Evolutionary conservation across 75 land plant genomes (phyloP), one percentile per base, ranked within the genome.

Genomic region (Chamaecyparis obtusa): DNA sequence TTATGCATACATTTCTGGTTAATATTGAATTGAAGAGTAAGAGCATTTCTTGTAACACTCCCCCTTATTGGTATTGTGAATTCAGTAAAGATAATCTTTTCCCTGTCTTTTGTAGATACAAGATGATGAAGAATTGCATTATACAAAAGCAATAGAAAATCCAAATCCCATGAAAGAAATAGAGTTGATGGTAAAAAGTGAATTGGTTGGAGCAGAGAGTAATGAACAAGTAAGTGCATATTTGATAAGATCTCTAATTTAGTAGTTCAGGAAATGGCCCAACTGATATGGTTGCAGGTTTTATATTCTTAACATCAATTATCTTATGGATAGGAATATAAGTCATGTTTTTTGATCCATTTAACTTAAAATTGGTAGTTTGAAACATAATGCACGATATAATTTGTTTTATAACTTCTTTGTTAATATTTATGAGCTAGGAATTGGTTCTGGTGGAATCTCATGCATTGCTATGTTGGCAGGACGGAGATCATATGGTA

Each of bases 21-120:
- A 39, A 16, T 76, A 10, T 32, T 49, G 24, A n/a, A 3, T 72
- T 46, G 30, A 35, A 35, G 24, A 75, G 43, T 55, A 16, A 37
- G 19, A 21, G 17, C 57, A 35, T 41, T 39, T 17, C 14, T 36
- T n/a, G 30, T 27, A 17, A 36, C 3, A 14, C n/a, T 1, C 80
- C 41, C 39, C 9, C 4, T 21, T 43, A 55, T 16, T 41, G 72
- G 57, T 15, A 49, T 69, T 64, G 49, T 51, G 43, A 36, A 41
- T 69, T 46, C 48, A 79, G 13, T 49, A 24, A 30, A 14, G 35
- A 32, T 21, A 19, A 21, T 21, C 6, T 2, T 86, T 9, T 21
- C 15, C 46, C 36, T 9, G 21, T 84, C 46, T n/a, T 86, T 35
- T 84, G 69, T 91, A 95, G 98, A 93, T 95, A 71, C 94, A 90